phyloP scores from a whole-genome alignment of 768 basidiomycete genomes.

The Mycena rebaudengoi region DNA sequence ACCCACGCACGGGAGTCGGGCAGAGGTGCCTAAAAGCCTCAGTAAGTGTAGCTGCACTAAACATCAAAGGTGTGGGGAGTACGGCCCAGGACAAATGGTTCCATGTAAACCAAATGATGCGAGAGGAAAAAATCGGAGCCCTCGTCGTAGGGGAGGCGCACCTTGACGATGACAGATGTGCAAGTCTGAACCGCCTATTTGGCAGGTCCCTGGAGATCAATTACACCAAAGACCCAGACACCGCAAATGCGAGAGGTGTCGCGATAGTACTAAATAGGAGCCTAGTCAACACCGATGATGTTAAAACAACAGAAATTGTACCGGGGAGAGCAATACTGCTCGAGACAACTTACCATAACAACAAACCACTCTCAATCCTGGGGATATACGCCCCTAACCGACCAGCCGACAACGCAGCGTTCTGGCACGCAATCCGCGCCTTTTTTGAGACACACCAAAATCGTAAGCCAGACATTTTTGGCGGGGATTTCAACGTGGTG shows the following conservation, averaged over 20 bases:
- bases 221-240: background rate
- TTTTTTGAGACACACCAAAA: background rate
- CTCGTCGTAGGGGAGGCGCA: constrained; percentile 11
- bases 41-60: background rate
- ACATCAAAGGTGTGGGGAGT: constrained; percentile 13
- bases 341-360: background rate
- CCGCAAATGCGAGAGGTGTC: background rate
- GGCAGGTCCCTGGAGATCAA: background rate
- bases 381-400: constrained; percentile 13
- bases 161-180: background rate
- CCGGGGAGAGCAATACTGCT: constrained; percentile 9
- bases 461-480: constrained; percentile 40
- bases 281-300: background rate
- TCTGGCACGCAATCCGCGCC: constrained; percentile 1
- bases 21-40: background rate
- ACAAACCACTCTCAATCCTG: background rate
- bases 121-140: constrained; percentile 3
- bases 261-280: constrained; percentile 15
- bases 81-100: constrained; percentile 15
- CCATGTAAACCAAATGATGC: constrained; percentile 9
- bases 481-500: constrained; percentile 53
- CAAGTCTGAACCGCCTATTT: background rate
- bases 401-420: background rate
- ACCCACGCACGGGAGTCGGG: background rate
- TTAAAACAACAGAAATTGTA: background rate